A percentile compares a stretch with the other conserved stretches of the same genome.
These are phyloP conservation scores for Cyberlindnera euphorbiae DNA, from an alignment of 805 yeast genomes.

Conservation along the genomic window DNA sequence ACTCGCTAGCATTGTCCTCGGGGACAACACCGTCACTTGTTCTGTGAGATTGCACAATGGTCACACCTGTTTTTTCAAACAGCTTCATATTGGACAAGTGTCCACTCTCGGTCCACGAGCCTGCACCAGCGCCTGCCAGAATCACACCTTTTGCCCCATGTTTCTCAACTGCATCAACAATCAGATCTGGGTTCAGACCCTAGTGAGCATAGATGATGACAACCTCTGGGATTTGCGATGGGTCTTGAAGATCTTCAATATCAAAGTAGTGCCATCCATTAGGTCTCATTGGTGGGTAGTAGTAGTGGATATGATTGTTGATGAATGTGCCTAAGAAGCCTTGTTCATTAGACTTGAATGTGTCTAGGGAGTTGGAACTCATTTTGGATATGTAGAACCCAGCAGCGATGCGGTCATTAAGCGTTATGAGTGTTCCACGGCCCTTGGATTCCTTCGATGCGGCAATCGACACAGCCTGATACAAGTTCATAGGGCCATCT, in stretches of 20 bases:
- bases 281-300: constrained; percentile 56
- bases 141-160: constrained; percentile 49
- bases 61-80: constrained; percentile 35
- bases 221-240: constrained; percentile 34
- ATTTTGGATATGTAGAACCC: constrained; percentile 65
- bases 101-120: constrained; percentile 42
- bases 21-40: constrained; percentile 69
- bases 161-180: constrained; percentile 38
- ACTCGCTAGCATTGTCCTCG: constrained; percentile 35
- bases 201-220: constrained; percentile 58
- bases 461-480: constrained; percentile 63
- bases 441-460: constrained; percentile 43
- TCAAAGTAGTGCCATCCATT: constrained; percentile 28
- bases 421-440: constrained; percentile 56
- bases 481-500: constrained; percentile 70
- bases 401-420: constrained; percentile 63
- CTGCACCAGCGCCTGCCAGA: constrained; percentile 68
- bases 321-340: constrained; percentile 68
- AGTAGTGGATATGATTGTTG: constrained; percentile 57
- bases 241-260: constrained; percentile 24
- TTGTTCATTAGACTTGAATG: constrained; percentile 61
- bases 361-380: constrained; percentile 62
- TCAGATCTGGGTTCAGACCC: constrained; percentile 45
- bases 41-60: constrained; percentile 58
- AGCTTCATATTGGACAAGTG: constrained; percentile 38